Conservation (phyloP, 805 yeast species). For the Saturnispora sekii region DNA sequence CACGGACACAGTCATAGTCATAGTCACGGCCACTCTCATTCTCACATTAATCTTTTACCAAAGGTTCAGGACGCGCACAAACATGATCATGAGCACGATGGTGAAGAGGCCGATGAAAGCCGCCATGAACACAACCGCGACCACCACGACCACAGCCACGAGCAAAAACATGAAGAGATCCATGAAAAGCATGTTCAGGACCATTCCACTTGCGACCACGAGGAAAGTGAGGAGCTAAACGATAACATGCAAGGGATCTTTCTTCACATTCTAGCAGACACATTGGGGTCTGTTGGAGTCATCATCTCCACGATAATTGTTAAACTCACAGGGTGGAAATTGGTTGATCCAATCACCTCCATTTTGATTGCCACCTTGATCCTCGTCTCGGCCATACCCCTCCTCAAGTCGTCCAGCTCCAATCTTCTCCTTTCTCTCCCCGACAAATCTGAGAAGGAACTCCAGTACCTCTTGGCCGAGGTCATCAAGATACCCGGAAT, state of each 20-base stretch:
- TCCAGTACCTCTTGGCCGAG: conserved; percentile 60
- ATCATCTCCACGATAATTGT: conserved; percentile 81
- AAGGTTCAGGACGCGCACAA: not conserved
- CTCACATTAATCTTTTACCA: not conserved
- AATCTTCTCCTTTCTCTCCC: conserved; percentile 54
- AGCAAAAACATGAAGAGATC: conserved; percentile 1
- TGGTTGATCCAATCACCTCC: conserved; percentile 91
- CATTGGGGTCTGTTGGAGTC: conserved; percentile 94
- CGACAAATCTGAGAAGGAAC: conserved; percentile 44
- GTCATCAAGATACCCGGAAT: conserved; percentile 68
- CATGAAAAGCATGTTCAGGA: conserved; percentile 35
- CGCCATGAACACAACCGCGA: not conserved
- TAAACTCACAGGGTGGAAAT: conserved; percentile 52
- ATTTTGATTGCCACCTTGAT: conserved; percentile 76
- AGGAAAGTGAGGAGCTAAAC: conserved; percentile 36
- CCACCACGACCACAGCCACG: conserved; percentile 5
- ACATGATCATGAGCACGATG: not conserved
- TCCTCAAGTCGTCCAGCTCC: conserved; percentile 71
- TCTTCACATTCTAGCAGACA: conserved; percentile 88
- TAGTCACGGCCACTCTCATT: conserved; percentile 23
- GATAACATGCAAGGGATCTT: conserved; percentile 91
- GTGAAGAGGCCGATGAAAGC: not conserved
- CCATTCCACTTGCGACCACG: not conserved
- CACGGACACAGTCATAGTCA: conserved; percentile 19
- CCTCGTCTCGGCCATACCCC: conserved; percentile 72